Evolutionary conservation across 2,329 filamentous ascomycete genomes (phyloP).

Genomic region (Colletotrichum sp.): DNA sequence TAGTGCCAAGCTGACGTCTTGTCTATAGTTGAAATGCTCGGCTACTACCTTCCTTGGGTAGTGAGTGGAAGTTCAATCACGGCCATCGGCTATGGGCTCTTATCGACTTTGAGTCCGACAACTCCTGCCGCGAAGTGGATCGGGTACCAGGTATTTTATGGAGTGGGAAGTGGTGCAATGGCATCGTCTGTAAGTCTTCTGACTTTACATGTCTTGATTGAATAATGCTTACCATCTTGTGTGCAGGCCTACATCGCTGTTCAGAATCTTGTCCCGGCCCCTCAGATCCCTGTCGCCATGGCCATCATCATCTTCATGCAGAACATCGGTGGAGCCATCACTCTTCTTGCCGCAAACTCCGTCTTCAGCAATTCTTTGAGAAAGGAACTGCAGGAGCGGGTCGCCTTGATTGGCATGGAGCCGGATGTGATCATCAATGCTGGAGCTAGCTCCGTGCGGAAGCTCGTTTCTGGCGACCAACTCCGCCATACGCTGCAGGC

Average conservation of each 20-base stretch:
- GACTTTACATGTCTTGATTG: neutral
- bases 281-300: conserved; percentile 10
- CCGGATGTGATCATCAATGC: conserved; percentile 37
- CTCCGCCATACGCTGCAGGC: conserved; percentile 40
- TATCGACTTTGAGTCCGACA: conserved; percentile 7
- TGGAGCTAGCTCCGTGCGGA: conserved; percentile 43
- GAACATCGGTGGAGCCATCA: conserved; percentile 21
- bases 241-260: conserved; percentile 7
- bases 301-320: conserved; percentile 8
- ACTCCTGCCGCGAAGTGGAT: conserved; percentile 18
- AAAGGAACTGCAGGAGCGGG: conserved; percentile 26
- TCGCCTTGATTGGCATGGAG: neutral
- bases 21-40: conserved; percentile 5
- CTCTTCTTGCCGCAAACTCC: conserved; percentile 22
- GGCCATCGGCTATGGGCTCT: conserved; percentile 20
- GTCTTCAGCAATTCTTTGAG: conserved; percentile 35
- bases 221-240: neutral
- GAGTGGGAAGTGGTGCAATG: conserved; percentile 14
- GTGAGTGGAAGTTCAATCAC: conserved; percentile 15
- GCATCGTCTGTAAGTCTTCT: neutral
- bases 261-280: neutral
- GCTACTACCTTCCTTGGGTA: conserved; percentile 23
- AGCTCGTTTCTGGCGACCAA: conserved; percentile 30
- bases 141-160: conserved; percentile 24
- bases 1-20: neutral